A percentile compares a stretch with the other conserved stretches of the same genome.
These are phyloP conservation scores for Linnemannia zychae DNA, from an alignment of 192 early-diverging fungal species.

Conservation along the genomic window DNA sequence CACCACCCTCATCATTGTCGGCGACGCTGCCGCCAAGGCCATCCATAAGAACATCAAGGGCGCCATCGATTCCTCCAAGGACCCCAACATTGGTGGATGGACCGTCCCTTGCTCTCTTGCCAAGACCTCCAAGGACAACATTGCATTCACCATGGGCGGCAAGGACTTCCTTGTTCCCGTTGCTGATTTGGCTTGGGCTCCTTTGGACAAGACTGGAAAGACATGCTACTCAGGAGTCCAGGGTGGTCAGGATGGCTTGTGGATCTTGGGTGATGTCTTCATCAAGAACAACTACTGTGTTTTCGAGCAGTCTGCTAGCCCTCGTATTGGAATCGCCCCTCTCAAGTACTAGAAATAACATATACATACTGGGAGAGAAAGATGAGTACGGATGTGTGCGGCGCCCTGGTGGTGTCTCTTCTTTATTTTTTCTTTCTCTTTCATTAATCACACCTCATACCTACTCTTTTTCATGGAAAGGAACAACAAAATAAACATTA, in stretches of 20 bases:
- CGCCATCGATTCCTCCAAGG: neutral
- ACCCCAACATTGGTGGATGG: neutral
- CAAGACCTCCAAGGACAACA: conserved; percentile 15
- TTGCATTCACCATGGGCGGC: conserved; percentile 55
- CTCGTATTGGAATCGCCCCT: conserved; percentile 69
- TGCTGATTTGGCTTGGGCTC: conserved; percentile 43
- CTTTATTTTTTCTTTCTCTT: no score
- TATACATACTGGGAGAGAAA: no score
- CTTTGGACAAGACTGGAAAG: conserved; percentile 3
- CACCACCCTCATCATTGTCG: conserved; percentile 70
- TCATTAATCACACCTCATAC: no score
- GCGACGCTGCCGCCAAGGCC: conserved; percentile 59
- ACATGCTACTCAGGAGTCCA: conserved; percentile 36
- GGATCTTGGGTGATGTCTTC: conserved; percentile 75
- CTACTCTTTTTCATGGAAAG: no score
- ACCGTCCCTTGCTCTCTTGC: conserved; percentile 17
- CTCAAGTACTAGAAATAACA: conserved; percentile 38
- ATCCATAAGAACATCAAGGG: conserved; percentile 52
- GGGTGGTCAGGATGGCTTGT: conserved; percentile 31
- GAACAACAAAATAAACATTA: no score
- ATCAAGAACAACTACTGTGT: conserved; percentile 74
- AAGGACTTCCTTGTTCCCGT: conserved; percentile 50
- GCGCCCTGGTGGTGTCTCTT: no score
- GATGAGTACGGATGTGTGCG: no score
- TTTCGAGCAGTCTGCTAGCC: conserved; percentile 62